These are phyloP conservation scores for Taphrina sp. DNA, from an alignment of 1,139 yeast genomes.

Conservation along the genomic window DNA sequence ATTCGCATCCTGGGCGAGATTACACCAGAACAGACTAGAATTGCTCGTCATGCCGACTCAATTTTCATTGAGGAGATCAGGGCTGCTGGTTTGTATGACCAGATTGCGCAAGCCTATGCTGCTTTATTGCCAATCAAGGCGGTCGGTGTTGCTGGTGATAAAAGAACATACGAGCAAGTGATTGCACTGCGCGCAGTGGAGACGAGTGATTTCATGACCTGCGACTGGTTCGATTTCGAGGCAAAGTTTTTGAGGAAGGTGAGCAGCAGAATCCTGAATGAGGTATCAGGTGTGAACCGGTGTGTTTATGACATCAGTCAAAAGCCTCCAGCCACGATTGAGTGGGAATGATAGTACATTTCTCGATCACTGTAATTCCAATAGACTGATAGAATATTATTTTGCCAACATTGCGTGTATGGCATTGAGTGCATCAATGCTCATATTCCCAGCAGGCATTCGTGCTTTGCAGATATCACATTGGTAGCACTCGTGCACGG, in stretches of 20 bases:
- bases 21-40: slow-evolving; percentile 83
- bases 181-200: slow-evolving; percentile 98
- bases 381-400: no score
- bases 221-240: slow-evolving; percentile 97
- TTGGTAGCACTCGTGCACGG: no score
- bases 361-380: no score
- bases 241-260: slow-evolving; percentile 88
- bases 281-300: slow-evolving; percentile 98
- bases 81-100: slow-evolving; percentile 85
- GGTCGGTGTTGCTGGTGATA: slow-evolving; percentile 99
- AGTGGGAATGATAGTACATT: slow-evolving; percentile 99
- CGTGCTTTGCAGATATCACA: no score
- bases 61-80: slow-evolving; percentile 94
- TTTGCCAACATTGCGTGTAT: no score
- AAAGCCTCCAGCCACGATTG: slow-evolving; percentile 99
- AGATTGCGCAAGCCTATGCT: slow-evolving; percentile 97
- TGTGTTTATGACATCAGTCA: slow-evolving; percentile 98
- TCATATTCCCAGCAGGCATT: no score
- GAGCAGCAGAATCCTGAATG: slow-evolving; percentile 95
- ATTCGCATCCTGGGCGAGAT: slow-evolving; percentile 97
- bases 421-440: no score
- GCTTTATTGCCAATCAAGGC: slow-evolving; percentile 94
- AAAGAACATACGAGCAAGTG: slow-evolving; percentile 98
- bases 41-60: slow-evolving; percentile 95
- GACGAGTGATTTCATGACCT: slow-evolving; percentile 98